Base-by-base conservation (phyloP, 306 rosid species). In the Sphenostylis stenocarpa region DNA sequence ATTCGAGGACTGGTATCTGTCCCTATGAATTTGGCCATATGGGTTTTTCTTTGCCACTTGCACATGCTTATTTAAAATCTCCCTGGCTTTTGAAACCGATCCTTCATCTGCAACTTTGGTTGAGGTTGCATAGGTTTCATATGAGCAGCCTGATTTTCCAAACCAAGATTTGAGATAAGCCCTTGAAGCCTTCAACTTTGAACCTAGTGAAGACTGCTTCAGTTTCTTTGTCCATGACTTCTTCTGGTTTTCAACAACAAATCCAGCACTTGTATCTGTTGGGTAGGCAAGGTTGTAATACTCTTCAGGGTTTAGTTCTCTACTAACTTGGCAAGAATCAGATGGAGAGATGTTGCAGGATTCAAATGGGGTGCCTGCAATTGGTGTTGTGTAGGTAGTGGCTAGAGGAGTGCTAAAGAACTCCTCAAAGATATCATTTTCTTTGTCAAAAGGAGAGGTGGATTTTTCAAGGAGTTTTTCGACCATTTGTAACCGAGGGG, bases 401-500 rank as follows among this genome's bases (percentile, higher is more conserved):
- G 86, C 78, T 48, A 90, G 83, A 23, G 98, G 98, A 15, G 98
- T 92, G 80, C 93, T 82, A 17, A 73, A 95, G 76, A 87, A 82
- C 71, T 92, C 98, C 65, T 87, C 91, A 77, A 87, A 87, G 33
- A 15, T 60, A 23, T 85, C 85, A 38, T 81, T 85, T 63, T 82
- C 83, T 19, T 20, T 72, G 9, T 84, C 85, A 77, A 63, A 74
- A 28, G 82, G 83, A 80, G 83, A 65, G 52, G 19, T 66, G 33
- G 96, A 85, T 77, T 82, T 89, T 43, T 90, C 84, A 7, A 92
- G 91, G 39, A 96, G 86, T 60, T 91, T 88, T 70, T 96, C 94
- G 0, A 96, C 96, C 99, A 92, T 92, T 78, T 92, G 91, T 39
- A 96, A 68, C 43, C 97, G 80, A 13, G 98, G 99, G 3, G 99